Evolutionary conservation across 129 eudicot genomes (phyloP).

Genomic region (Deinandra increscens): DNA sequence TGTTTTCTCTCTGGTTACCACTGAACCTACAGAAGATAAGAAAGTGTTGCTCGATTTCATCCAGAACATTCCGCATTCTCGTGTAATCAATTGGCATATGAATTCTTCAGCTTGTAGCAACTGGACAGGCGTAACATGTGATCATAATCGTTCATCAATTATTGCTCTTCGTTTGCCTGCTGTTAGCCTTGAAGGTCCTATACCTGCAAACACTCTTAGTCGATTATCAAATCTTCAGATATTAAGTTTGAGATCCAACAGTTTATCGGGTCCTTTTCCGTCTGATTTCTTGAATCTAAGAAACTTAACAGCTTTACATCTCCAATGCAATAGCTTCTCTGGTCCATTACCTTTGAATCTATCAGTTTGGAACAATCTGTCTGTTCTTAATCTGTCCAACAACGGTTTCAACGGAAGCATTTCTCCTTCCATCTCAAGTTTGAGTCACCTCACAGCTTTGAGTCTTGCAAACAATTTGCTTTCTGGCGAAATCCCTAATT

Average conservation of each 20-base stretch:
- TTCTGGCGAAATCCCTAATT: constrained; percentile 78
- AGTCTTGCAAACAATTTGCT: constrained; percentile 75
- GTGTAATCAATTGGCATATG: constrained; percentile 55
- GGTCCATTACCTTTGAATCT: constrained; percentile 71
- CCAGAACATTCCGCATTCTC: constrained; percentile 41
- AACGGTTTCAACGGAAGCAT: constrained; percentile 69
- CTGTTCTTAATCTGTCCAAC: constrained; percentile 57
- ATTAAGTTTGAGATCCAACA: constrained; percentile 70
- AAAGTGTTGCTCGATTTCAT: constrained; percentile 67
- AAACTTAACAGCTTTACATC: constrained; percentile 58
- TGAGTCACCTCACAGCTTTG: constrained; percentile 68
- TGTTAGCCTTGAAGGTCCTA: constrained; percentile 52
- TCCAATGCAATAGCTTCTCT: constrained; percentile 58
- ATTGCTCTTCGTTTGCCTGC: constrained; percentile 80
- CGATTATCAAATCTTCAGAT: constrained; percentile 68
- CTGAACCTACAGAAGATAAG: constrained; percentile 78
- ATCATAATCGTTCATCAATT: constrained; percentile 52
- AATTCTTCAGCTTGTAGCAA: constrained; percentile 58
- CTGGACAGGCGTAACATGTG: constrained; percentile 90
- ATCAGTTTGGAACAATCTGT: constrained; percentile 66
- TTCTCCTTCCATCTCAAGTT: constrained; percentile 64
- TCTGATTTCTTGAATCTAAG: constrained; percentile 56
- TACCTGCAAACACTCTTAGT: constrained; percentile 64
- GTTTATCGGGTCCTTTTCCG: constrained; percentile 72
- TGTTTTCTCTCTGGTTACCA: constrained; percentile 31